Evolutionary conservation across 2,329 filamentous ascomycete species (phyloP).

Genomic region (Fusarium tanahbumbuense): DNA sequence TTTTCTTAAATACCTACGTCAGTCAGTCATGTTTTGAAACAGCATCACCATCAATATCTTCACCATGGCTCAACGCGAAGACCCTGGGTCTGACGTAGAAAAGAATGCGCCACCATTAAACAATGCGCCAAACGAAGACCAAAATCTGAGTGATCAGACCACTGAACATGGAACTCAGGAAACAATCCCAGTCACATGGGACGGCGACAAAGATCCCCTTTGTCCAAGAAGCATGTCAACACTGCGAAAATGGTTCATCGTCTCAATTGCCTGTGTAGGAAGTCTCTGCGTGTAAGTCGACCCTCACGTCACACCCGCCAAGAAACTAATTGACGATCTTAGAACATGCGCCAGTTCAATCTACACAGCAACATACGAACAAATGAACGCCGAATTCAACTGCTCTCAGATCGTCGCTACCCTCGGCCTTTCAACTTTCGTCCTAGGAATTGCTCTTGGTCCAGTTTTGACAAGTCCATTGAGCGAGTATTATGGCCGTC

Average conservation of each 20-base stretch:
- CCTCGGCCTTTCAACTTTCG: conserved; percentile 33
- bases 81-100: not conserved
- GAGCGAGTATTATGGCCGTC: conserved; percentile 77
- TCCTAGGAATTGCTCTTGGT: conserved; percentile 66
- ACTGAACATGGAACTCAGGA: conserved; percentile 13
- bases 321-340: not conserved
- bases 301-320: not conserved
- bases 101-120: not conserved
- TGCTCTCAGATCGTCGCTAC: conserved; percentile 19
- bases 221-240: conserved; percentile 27
- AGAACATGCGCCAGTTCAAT: conserved; percentile 84
- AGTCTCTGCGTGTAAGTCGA: conserved; percentile 31
- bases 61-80: not conserved
- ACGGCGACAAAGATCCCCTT: conserved; percentile 26
- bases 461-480: conserved; percentile 69
- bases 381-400: conserved; percentile 35
- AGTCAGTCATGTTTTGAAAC: not conserved
- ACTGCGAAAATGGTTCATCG: conserved; percentile 30
- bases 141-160: conserved; percentile 23
- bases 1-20: conserved; percentile 16
- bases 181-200: conserved; percentile 16
- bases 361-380: conserved; percentile 59
- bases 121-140: not conserved
- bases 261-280: conserved; percentile 29
- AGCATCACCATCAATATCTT: not conserved